Evolutionary conservation across 768 basidiomycete species (phyloP), one percentile per base, ranked within the genome.

Genomic region (Floccularia luteovirens): DNA sequence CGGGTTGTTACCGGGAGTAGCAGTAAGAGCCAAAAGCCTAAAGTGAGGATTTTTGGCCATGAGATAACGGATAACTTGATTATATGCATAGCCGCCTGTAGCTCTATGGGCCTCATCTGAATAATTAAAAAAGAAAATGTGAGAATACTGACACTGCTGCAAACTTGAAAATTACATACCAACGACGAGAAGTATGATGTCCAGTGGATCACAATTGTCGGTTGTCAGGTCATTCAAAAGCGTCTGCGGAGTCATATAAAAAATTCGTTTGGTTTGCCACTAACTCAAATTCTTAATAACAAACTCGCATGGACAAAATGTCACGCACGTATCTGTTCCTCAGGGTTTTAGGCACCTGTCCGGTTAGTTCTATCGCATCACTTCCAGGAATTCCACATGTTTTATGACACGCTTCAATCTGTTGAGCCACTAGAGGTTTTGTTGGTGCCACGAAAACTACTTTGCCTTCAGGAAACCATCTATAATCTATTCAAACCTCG

Each of bases 231-330:
- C 96, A 44, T 94, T 94, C 44, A 86, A 68, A 17, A 98, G 70
- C 0, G 94, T 97, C 55, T 98, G 96, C 0, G 93, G 91, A 0
- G 93, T 97, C 80, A 93, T 91, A 55, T 90, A 97, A 55, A 94
- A 91, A 16, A 96, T 78, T 1, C 90, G 71, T 53, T 89, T 90
- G 50, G 82, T 73, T 44, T 67, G 60, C 86, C 87, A 91, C 89
- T 91, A 31, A 16, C 25, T 12, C 7, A 28, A 12, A 10, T 19
- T 6, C 23, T 7, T 28, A 30, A 30, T 30, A n/a, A 16, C 16
- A 34, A 10, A 7, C 8, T 24, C 21, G 12, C 16, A 5, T 30
- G 28, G 23, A 24, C 25, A 38, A 3, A 39, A 19, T 17, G 16
- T 13, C 13, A 66, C 77, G 50, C 46, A 89, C 88, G 50, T 75